Evolutionary conservation across 768 basidiomycete species (phyloP).

Genomic region (Crucibulum laeve): DNA sequence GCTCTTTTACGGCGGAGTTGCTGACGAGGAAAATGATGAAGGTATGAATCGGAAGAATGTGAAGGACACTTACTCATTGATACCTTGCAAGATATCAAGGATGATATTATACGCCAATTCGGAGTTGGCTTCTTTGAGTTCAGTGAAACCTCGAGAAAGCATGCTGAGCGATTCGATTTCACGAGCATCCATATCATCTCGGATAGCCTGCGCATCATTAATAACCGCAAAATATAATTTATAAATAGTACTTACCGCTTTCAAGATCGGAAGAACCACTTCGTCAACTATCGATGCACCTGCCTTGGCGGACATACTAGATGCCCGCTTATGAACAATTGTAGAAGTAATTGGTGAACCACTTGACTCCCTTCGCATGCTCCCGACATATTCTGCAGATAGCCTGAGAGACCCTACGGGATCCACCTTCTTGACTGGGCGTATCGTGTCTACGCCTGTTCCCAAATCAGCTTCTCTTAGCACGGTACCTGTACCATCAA

Average conservation of each 20-base stretch:
- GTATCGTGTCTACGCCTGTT: conserved; percentile 83
- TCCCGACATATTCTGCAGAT: conserved; percentile 81
- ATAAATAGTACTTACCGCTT: conserved; percentile 47
- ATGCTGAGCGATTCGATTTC: conserved; percentile 88
- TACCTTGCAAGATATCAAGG: conserved; percentile 83
- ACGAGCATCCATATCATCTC: conserved; percentile 82
- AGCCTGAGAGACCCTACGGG: conserved; percentile 68
- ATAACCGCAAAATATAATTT: conserved; percentile 5
- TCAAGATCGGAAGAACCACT: conserved; percentile 76
- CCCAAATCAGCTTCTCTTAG: conserved; percentile 83
- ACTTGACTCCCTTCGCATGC: conserved; percentile 53
- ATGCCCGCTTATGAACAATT: conserved; percentile 40
- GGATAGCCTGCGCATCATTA: conserved; percentile 46
- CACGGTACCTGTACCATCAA: conserved; percentile 64
- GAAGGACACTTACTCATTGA: conserved; percentile 70
- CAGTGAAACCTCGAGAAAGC: conserved; percentile 85
- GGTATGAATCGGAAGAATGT: conserved; percentile 6
- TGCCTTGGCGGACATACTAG: conserved; percentile 59
- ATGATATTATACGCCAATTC: conserved; percentile 84
- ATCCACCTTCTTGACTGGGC: conserved; percentile 92
- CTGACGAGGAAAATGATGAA: conserved; percentile 31
- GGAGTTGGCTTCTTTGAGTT: conserved; percentile 79
- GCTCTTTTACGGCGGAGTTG: conserved; percentile 71
- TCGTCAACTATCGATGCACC: conserved; percentile 75
- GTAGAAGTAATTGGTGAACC: conserved; percentile 46